These are phyloP conservation scores for Chaetomium fimeti DNA, from an alignment of 495 filamentous ascomycete genomes.

Conservation along the genomic window DNA sequence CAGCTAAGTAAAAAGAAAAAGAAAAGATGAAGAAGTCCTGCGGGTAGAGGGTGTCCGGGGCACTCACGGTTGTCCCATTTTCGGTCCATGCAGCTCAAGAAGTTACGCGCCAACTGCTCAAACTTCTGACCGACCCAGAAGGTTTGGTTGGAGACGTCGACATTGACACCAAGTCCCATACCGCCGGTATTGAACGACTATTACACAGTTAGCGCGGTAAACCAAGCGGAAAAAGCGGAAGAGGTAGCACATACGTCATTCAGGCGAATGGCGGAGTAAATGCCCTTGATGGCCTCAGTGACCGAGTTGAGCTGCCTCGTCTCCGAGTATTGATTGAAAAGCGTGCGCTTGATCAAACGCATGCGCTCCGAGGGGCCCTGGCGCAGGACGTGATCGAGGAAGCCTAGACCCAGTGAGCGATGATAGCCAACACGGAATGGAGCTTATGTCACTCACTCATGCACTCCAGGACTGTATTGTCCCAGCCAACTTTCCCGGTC, in stretches of 20 bases:
- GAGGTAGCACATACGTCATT: conserved; percentile 35
- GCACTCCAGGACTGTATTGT: conserved; percentile 67
- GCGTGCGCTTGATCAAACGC: conserved; percentile 70
- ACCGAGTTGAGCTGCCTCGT: conserved; percentile 19
- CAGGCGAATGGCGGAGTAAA: conserved; percentile 76
- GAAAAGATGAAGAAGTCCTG: neutral
- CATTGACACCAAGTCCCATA: conserved; percentile 68
- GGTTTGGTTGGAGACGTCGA: conserved; percentile 76
- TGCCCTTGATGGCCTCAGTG: conserved; percentile 77
- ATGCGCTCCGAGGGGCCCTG: conserved; percentile 65
- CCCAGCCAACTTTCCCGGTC: conserved; percentile 53
- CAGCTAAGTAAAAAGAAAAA: neutral
- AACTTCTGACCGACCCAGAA: conserved; percentile 60
- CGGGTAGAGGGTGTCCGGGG: neutral
- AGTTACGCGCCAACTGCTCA: conserved; percentile 30
- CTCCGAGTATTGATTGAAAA: conserved; percentile 56
- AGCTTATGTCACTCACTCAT: conserved; percentile 52
- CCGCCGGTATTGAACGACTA: conserved; percentile 44
- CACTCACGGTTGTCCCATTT: conserved; percentile 22
- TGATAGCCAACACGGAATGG: neutral
- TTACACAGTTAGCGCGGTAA: conserved; percentile 4
- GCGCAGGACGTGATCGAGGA: conserved; percentile 85
- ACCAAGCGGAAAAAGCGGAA: neutral
- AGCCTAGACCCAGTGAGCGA: conserved; percentile 37
- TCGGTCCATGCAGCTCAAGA: conserved; percentile 19